Conservation (phyloP, 495 filamentous ascomycete genomes). For the Astrothelium macrocarpum region DNA sequence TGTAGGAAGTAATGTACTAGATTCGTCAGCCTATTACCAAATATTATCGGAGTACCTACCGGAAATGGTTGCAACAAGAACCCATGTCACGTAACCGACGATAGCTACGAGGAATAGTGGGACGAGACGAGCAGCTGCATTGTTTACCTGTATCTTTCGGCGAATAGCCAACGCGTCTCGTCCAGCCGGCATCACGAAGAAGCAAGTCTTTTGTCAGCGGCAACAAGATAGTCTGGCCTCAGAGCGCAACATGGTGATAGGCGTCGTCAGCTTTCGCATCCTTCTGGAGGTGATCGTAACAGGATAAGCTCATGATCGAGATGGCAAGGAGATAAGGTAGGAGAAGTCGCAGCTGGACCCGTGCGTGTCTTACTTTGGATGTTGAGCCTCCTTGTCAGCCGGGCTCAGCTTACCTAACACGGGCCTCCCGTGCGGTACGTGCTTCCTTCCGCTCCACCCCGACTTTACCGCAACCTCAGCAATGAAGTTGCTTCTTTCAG, state of each 20-base stretch:
- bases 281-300: background rate
- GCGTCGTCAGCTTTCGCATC: background rate
- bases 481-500: background rate
- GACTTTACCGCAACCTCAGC: background rate
- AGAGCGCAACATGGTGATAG: background rate
- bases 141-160: constrained; percentile 1
- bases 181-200: background rate
- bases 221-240: background rate
- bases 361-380: no score
- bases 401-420: background rate
- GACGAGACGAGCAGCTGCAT: constrained; percentile 40
- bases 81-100: constrained; percentile 54
- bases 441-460: background rate
- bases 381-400: no score
- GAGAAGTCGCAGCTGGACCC: no score
- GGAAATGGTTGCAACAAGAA: constrained; percentile 48
- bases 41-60: constrained; percentile 34
- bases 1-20: background rate
- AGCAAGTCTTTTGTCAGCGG: background rate
- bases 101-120: constrained; percentile 49
- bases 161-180: background rate
- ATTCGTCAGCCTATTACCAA: background rate
- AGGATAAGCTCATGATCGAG: no score
- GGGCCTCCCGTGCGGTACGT: background rate
- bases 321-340: no score